These are phyloP conservation scores for Stenocarpella maydis DNA, from an alignment of 2,329 filamentous ascomycete genomes.

Conservation along the genomic window DNA sequence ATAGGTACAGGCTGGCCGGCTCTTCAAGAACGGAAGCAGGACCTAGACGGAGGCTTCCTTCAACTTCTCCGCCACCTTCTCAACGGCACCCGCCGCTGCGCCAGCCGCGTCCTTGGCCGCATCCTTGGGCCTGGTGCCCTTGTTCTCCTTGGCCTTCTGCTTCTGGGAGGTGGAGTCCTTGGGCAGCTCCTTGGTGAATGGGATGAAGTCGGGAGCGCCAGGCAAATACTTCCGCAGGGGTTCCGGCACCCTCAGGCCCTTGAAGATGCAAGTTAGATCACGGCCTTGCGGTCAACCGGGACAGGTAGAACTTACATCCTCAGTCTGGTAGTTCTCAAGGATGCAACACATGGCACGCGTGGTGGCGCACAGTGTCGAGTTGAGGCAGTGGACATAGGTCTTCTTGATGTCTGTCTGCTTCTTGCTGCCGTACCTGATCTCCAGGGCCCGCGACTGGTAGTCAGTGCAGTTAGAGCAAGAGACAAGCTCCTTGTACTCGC, in stretches of 20 bases:
- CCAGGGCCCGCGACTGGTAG: slow-evolving; percentile 92
- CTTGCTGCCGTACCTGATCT: slow-evolving; percentile 91
- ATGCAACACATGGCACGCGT: slow-evolving; percentile 93
- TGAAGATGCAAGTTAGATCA: slow-evolving; percentile 27
- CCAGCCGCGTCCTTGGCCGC: slow-evolving; percentile 35
- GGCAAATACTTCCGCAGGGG: slow-evolving; percentile 89
- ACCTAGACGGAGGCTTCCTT: slow-evolving; percentile 41
- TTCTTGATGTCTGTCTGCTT: slow-evolving; percentile 85
- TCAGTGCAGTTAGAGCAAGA: slow-evolving; percentile 98
- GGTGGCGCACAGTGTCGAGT: slow-evolving; percentile 75
- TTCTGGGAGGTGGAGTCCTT: slow-evolving; percentile 61
- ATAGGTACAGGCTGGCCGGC: neutral
- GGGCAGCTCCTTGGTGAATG: slow-evolving; percentile 84
- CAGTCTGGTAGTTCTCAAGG: slow-evolving; percentile 95
- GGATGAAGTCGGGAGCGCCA: slow-evolving; percentile 87
- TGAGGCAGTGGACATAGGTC: slow-evolving; percentile 88
- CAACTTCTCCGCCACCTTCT: slow-evolving; percentile 41
- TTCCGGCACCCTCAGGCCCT: slow-evolving; percentile 83
- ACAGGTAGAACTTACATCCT: slow-evolving; percentile 66
- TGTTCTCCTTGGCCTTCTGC: slow-evolving; percentile 39
- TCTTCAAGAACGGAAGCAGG: neutral
- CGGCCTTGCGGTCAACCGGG: neutral
- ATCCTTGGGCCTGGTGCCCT: slow-evolving; percentile 39
- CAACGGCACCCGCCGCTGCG: slow-evolving; percentile 37
- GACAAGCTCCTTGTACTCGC: slow-evolving; percentile 98